A percentile compares a stretch with the other conserved stretches of the same genome.
Conservation (phyloP, 352 stramenopile species). For the Phytopythium chamaehyphon region DNA sequence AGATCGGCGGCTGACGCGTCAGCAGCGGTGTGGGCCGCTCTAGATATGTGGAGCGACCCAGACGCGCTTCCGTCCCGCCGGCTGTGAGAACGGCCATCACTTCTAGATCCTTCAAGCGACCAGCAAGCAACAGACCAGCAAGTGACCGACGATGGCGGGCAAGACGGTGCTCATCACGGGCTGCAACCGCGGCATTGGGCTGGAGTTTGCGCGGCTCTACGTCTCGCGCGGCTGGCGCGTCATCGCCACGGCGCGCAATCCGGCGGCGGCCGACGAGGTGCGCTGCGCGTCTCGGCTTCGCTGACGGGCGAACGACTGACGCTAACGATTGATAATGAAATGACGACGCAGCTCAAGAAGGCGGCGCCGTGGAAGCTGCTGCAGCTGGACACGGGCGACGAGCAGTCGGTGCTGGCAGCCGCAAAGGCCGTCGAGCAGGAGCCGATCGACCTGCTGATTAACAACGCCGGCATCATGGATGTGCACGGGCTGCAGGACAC, state of each 20-base stretch:
- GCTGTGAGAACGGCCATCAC: neutral
- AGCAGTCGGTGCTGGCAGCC: slow-evolving; percentile 40
- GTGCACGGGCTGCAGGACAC: slow-evolving; percentile 22
- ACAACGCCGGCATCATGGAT: slow-evolving; percentile 54
- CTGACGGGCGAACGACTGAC: too few species aligned
- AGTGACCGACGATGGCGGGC: slow-evolving; percentile 1
- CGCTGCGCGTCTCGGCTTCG: too few species aligned
- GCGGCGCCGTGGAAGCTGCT: slow-evolving; percentile 45
- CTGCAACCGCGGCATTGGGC: slow-evolving; percentile 43
- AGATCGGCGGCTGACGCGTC: slow-evolving; percentile 2
- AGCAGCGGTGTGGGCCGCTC: too few species aligned
- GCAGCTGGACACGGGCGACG: slow-evolving; percentile 43
- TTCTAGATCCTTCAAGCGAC: neutral
- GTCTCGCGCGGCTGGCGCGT: slow-evolving; percentile 41
- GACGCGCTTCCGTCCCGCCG: too few species aligned
- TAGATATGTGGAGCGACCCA: too few species aligned
- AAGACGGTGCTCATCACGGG: slow-evolving; percentile 54
- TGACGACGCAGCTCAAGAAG: slow-evolving; percentile 17
- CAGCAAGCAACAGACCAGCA: neutral
- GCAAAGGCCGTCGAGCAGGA: slow-evolving; percentile 33
- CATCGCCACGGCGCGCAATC: slow-evolving; percentile 37
- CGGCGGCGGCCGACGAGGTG: slow-evolving; percentile 20
- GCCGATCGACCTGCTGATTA: slow-evolving; percentile 66
- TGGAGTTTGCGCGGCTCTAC: slow-evolving; percentile 40
- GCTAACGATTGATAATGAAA: too few species aligned